These are phyloP conservation scores for Cercospora brassicicola DNA, from an alignment of 2,329 filamentous ascomycete species.

Conservation along the genomic window DNA sequence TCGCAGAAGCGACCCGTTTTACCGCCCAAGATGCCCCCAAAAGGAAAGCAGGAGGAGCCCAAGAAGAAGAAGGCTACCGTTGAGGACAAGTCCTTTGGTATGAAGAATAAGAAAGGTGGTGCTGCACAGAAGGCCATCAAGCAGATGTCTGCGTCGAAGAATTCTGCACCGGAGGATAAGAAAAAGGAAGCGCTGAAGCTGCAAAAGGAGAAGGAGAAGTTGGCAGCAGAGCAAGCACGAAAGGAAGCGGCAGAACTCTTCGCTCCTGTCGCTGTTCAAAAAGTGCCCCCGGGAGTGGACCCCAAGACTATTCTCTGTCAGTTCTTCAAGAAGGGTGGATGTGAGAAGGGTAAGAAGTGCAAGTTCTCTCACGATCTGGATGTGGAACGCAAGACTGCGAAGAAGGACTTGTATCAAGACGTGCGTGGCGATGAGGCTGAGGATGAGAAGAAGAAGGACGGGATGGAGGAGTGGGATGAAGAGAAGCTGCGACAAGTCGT, in stretches of 20 bases:
- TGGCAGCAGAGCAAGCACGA: constrained; percentile 80
- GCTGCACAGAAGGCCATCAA: constrained; percentile 88
- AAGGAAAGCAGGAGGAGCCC: constrained; percentile 53
- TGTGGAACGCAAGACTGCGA: constrained; percentile 86
- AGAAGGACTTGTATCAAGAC: constrained; percentile 89
- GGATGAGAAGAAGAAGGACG: constrained; percentile 74
- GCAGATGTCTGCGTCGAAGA: constrained; percentile 72
- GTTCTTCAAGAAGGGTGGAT: constrained; percentile 95
- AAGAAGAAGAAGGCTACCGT: constrained; percentile 67
- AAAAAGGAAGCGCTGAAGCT: constrained; percentile 66
- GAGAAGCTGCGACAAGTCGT: constrained; percentile 91
- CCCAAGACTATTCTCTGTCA: constrained; percentile 96
- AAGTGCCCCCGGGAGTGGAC: constrained; percentile 95
- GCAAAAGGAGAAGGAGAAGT: constrained; percentile 80
- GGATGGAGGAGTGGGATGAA: constrained; percentile 96
- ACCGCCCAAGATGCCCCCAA: constrained; percentile 67
- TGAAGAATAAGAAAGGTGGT: constrained; percentile 99
- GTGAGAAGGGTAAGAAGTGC: constrained; percentile 95
- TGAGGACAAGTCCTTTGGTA: constrained; percentile 91
- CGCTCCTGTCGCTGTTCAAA: constrained; percentile 93
- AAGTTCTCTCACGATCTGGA: constrained; percentile 94
- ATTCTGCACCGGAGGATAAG: constrained; percentile 81
- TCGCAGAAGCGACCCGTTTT: constrained; percentile 4
- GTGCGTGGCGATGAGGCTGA: constrained; percentile 70
- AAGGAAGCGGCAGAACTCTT: constrained; percentile 78